phyloP scores from a whole-genome alignment of 2,329 filamentous ascomycete genomes.

The Xylariales sp. region DNA sequence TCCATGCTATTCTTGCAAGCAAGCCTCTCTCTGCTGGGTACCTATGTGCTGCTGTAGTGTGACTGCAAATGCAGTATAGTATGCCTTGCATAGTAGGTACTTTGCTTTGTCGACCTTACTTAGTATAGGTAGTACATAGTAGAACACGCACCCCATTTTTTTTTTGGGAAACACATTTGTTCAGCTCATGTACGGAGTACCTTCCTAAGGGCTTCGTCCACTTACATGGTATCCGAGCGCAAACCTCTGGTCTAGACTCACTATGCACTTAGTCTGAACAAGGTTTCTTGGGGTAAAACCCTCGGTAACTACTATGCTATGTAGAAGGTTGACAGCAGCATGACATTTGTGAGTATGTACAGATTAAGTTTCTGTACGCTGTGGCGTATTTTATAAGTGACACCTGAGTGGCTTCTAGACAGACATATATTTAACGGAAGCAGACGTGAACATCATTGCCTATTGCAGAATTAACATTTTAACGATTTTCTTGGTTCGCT shows the following conservation, averaged over 20 bases:
- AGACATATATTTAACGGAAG: constrained; percentile 15
- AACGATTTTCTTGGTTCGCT: constrained; percentile 11
- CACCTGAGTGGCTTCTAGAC: not conserved
- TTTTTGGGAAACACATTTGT: not conserved
- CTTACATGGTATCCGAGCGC: constrained; percentile 10
- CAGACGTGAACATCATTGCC: constrained; percentile 25
- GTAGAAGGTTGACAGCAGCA: not conserved
- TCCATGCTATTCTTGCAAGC: not conserved
- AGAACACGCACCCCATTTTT: constrained; percentile 10
- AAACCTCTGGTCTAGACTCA: constrained; percentile 14
- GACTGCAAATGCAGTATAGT: too few species aligned
- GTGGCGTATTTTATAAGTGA: not conserved
- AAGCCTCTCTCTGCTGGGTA: not conserved
- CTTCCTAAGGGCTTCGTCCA: not conserved
- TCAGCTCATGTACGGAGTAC: constrained; percentile 11
- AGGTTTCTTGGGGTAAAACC: not conserved
- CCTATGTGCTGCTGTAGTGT: too few species aligned
- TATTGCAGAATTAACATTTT: constrained; percentile 13
- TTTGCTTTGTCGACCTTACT: not conserved
- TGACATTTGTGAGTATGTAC: not conserved
- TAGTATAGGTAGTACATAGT: not conserved
- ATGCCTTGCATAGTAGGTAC: too few species aligned
- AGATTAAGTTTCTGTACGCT: not conserved
- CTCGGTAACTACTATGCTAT: not conserved
- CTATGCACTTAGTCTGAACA: not conserved